Percentiles rank a stretch among this genome's conserved stretches.
phyloP scores from a whole-genome alignment of 352 stramenopile species.

The Peronospora belbahrii region DNA sequence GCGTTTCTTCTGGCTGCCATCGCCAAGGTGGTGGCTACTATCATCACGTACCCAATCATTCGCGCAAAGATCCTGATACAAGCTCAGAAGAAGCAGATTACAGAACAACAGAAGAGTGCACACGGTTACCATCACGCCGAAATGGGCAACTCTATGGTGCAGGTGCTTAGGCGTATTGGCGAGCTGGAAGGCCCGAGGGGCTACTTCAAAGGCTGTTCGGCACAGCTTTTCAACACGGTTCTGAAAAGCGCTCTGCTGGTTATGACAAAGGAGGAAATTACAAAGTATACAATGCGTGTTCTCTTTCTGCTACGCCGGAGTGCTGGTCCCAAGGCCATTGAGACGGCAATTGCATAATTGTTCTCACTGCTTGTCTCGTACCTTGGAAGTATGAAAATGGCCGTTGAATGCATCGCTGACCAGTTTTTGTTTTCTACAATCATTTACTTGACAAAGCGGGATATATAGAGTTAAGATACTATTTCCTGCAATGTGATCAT shows the following conservation, averaged over 20 bases:
- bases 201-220: slow-evolving; percentile 74
- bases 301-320: slow-evolving; percentile 55
- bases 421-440: too few species aligned
- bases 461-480: too few species aligned
- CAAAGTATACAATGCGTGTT: slow-evolving; percentile 62
- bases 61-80: slow-evolving; percentile 86
- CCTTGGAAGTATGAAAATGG: too few species aligned
- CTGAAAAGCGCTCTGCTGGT: slow-evolving; percentile 75
- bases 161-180: slow-evolving; percentile 62
- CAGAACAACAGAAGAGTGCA: slow-evolving; percentile 10
- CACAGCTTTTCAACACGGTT: slow-evolving; percentile 78
- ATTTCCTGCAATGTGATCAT: too few species aligned
- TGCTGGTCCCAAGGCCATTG: slow-evolving; percentile 18
- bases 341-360: slow-evolving; percentile 14
- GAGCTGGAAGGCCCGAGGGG: slow-evolving; percentile 44
- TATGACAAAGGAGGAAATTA: slow-evolving; percentile 84
- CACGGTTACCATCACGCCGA: slow-evolving; percentile 37
- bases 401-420: too few species aligned
- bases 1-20: slow-evolving; percentile 78
- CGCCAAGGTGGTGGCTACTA: slow-evolving; percentile 74
- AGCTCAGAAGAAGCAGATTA: slow-evolving; percentile 55
- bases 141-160: slow-evolving; percentile 53
- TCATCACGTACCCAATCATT: slow-evolving; percentile 86
- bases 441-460: too few species aligned
- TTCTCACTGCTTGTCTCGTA: neutral